phyloP scores from a whole-genome alignment of 1,284 basidiomycete genomes.

The Tausonia pullulans region DNA sequence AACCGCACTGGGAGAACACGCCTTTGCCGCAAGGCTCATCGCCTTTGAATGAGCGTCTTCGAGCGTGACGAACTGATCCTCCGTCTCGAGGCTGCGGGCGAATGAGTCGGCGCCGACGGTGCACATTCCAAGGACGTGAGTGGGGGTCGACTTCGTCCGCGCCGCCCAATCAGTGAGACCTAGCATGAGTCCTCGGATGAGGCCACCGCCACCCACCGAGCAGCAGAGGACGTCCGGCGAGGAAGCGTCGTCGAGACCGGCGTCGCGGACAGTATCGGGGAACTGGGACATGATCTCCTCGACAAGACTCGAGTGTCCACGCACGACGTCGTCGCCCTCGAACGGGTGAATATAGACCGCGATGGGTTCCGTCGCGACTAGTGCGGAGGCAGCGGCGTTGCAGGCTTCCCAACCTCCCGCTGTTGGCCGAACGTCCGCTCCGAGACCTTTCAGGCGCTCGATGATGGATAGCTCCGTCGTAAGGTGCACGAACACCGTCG shows the following conservation, averaged over 20 bases:
- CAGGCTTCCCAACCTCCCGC: constrained; percentile 8
- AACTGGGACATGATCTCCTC: constrained; percentile 14
- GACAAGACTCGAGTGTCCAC: constrained; percentile 8
- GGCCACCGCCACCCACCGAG: neutral
- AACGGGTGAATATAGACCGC: constrained; percentile 14
- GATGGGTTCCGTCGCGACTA: neutral
- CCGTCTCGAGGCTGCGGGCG: neutral
- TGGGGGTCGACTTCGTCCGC: neutral
- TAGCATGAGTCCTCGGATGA: neutral
- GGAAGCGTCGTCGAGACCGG: neutral
- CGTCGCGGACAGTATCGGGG: neutral
- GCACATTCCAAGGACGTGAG: neutral
- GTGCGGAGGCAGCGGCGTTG: neutral
- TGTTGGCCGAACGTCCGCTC: constrained; percentile 4
- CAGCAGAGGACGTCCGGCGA: neutral
- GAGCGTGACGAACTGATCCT: neutral
- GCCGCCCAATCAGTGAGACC: neutral
- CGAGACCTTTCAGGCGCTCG: neutral
- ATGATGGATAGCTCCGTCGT: neutral
- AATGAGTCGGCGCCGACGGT: neutral
- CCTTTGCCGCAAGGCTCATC: neutral
- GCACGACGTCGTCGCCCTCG: constrained; percentile 12
- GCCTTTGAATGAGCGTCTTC: neutral
- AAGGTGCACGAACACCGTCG: neutral
- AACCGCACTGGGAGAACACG: neutral